phyloP scores from a whole-genome alignment of 2,329 filamentous ascomycete genomes.

The Sporothrix pallida region DNA sequence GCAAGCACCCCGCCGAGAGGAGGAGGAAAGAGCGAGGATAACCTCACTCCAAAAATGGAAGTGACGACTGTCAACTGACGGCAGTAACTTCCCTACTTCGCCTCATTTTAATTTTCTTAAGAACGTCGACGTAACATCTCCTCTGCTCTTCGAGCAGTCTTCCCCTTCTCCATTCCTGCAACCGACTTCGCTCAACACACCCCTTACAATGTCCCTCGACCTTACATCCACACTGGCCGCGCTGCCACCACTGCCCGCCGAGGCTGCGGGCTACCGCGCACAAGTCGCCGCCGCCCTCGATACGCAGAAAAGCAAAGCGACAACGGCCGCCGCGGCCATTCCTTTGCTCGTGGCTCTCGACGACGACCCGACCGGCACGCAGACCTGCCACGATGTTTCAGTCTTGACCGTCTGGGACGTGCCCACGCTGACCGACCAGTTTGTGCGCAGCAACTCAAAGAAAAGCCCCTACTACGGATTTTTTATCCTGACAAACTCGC shows the following conservation, averaged over 20 bases:
- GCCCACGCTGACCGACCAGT: slow-evolving; percentile 51
- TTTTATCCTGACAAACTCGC: slow-evolving; percentile 66
- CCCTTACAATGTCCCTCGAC: slow-evolving; percentile 24
- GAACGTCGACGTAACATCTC: background rate
- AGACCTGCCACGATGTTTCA: slow-evolving; percentile 63
- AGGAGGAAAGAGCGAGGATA: no score
- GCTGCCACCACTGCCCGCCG: slow-evolving; percentile 8
- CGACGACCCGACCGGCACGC: slow-evolving; percentile 65
- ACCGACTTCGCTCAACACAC: background rate
- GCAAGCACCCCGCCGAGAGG: background rate
- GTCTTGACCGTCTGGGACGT: slow-evolving; percentile 62
- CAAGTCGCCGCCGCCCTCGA: background rate
- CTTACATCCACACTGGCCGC: slow-evolving; percentile 23
- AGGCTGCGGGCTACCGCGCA: background rate
- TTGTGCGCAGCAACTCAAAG: slow-evolving; percentile 45
- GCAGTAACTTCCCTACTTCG: no score
- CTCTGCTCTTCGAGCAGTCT: background rate
- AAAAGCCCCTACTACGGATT: slow-evolving; percentile 49
- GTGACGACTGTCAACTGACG: no score
- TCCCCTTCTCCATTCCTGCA: no score
- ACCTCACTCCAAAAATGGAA: no score
- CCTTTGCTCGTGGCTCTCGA: slow-evolving; percentile 52
- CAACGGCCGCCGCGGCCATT: background rate
- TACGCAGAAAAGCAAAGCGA: background rate
- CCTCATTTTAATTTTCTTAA: no score